Evolutionary conservation across 1,284 basidiomycete species (phyloP).

Genomic region (Ustilago bromivora): DNA sequence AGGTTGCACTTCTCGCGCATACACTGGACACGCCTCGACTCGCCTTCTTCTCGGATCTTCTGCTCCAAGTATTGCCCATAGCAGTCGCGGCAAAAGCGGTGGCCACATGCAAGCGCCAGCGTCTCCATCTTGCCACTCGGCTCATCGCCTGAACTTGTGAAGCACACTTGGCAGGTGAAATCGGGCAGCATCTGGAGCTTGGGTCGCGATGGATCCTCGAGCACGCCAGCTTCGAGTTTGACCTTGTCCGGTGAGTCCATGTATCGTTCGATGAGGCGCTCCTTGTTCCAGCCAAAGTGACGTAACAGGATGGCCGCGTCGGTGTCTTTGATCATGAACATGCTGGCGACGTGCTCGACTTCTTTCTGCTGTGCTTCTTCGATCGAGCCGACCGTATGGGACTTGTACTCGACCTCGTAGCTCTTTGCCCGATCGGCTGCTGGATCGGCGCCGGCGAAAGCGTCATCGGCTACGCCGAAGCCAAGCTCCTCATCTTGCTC

Average conservation of each 20-base stretch:
- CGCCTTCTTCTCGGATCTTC: conserved; percentile 91
- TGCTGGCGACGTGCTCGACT: conserved; percentile 64
- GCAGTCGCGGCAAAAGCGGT: conserved; percentile 74
- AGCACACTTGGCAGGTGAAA: conserved; percentile 68
- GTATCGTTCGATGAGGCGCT: conserved; percentile 77
- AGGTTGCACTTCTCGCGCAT: conserved; percentile 91
- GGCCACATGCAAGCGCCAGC: conserved; percentile 64
- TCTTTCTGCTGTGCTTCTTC: conserved; percentile 62
- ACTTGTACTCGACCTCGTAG: conserved; percentile 65
- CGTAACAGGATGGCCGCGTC: conserved; percentile 83
- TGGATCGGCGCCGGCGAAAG: conserved; percentile 43
- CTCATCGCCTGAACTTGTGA: conserved; percentile 56
- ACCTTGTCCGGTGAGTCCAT: conserved; percentile 66
- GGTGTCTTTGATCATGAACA: conserved; percentile 65
- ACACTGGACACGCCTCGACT: conserved; percentile 84
- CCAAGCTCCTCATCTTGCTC: conserved; percentile 41
- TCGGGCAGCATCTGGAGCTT: conserved; percentile 45
- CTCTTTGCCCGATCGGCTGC: conserved; percentile 55
- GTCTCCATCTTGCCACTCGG: conserved; percentile 58
- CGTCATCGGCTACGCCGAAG: conserved; percentile 53
- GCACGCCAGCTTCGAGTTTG: conserved; percentile 64
- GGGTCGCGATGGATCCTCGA: conserved; percentile 56
- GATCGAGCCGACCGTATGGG: conserved; percentile 51
- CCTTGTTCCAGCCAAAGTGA: conserved; percentile 93
- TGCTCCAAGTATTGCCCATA: conserved; percentile 86